Conservation (phyloP, 306 rosid species). For the Neltuma alba region DNA sequence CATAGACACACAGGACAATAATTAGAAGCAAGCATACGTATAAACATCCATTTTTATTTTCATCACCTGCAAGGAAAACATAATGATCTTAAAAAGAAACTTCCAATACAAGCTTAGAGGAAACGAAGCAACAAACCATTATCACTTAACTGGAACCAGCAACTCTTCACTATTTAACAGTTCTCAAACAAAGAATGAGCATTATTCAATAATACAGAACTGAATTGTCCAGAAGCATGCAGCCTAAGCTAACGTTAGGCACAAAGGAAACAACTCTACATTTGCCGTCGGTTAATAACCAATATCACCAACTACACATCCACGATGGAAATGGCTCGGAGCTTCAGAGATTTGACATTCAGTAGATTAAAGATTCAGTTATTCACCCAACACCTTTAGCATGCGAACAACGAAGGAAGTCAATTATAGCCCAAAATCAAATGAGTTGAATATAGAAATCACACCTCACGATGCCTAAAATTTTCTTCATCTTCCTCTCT, state of each 20-base stretch:
- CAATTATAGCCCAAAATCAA: conserved; percentile 27
- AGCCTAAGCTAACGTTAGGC: background rate
- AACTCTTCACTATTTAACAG: conserved; percentile 7
- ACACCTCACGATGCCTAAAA: conserved; percentile 93
- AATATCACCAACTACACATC: background rate
- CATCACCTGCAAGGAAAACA: conserved; percentile 16
- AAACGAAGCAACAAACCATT: background rate
- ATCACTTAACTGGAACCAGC: conserved; percentile 6
- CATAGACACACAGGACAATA: background rate
- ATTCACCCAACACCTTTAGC: background rate
- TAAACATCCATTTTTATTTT: conserved; percentile 15
- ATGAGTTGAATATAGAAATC: conserved; percentile 19
- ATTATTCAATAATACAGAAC: background rate
- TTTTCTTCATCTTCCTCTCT: conserved; percentile 97
- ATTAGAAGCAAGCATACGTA: background rate
- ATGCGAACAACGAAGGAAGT: conserved; percentile 20
- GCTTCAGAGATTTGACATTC: background rate
- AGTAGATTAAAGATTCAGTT: background rate
- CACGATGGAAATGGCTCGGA: background rate
- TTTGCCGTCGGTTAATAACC: conserved; percentile 7
- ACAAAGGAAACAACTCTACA: conserved; percentile 6
- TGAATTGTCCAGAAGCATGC: background rate
- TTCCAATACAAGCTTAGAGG: background rate
- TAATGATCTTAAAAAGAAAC: conserved; percentile 4
- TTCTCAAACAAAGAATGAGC: conserved; percentile 21